phyloP scores from a whole-genome alignment of 495 filamentous ascomycete genomes.

The Lophium mytilinum region DNA sequence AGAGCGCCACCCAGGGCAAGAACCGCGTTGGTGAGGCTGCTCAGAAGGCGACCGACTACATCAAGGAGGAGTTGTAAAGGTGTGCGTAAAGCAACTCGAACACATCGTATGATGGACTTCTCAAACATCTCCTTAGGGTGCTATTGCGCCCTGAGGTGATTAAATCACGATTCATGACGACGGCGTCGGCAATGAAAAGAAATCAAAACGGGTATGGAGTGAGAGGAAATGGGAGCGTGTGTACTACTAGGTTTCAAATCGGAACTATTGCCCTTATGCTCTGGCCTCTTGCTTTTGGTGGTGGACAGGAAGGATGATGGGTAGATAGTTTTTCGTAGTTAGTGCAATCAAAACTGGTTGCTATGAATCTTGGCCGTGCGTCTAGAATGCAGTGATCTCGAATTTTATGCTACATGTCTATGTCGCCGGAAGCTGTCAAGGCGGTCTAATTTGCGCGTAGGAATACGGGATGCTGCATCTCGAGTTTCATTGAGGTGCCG shows the following conservation, averaged over 20 bases:
- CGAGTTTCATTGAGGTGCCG: no score
- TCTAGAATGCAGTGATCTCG: no score
- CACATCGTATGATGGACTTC: background rate
- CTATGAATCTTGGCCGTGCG: no score
- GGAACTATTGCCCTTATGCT: background rate
- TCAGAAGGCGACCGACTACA: slow-evolving; percentile 38
- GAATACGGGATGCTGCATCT: no score
- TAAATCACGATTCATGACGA: background rate
- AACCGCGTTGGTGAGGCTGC: background rate
- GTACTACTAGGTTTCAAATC: background rate
- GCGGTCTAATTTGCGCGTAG: no score
- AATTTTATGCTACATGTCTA: no score
- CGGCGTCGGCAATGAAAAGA: no score
- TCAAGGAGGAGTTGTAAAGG: slow-evolving; percentile 31
- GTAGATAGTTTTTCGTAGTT: no score
- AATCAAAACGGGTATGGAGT: background rate
- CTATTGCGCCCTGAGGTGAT: background rate
- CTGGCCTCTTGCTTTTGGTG: no score
- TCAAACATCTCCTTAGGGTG: background rate
- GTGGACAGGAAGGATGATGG: no score
- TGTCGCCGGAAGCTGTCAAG: no score
- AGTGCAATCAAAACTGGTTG: no score
- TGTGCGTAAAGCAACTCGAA: background rate
- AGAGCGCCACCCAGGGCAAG: slow-evolving; percentile 39
- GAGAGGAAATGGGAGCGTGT: background rate